phyloP scores from a whole-genome alignment of 2,329 filamentous ascomycete genomes.

The Xylariaceae sp. region DNA sequence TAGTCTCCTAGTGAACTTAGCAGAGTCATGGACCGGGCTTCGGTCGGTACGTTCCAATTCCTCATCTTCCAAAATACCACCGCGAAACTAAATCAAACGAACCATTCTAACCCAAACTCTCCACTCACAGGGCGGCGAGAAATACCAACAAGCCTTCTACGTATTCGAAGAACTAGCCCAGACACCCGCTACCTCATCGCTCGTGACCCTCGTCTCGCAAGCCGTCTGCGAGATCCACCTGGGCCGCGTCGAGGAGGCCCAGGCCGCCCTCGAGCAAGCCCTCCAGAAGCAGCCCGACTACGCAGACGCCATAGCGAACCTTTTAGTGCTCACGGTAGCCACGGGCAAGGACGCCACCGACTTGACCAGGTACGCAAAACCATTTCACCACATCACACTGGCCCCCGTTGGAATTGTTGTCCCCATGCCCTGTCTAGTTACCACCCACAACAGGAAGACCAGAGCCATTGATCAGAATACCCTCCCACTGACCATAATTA shows the following conservation, averaged over 20 bases:
- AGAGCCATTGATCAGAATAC: background rate
- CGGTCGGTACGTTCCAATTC: conserved; percentile 57
- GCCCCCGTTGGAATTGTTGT: too few species aligned
- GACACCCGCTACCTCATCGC: conserved; percentile 71
- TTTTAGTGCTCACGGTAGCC: conserved; percentile 72
- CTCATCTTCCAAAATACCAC: background rate
- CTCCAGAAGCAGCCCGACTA: conserved; percentile 66
- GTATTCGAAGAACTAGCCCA: conserved; percentile 95
- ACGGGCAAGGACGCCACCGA: conserved; percentile 65
- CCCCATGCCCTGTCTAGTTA: background rate
- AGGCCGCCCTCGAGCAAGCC: conserved; percentile 77
- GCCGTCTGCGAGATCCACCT: conserved; percentile 89
- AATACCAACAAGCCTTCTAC: conserved; percentile 95
- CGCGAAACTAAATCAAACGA: background rate
- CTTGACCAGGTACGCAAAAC: conserved; percentile 51
- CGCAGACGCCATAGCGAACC: conserved; percentile 73
- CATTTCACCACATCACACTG: conserved; percentile 15
- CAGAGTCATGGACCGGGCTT: conserved; percentile 91
- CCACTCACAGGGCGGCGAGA: conserved; percentile 69
- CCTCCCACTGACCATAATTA: background rate
- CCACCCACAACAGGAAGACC: too few species aligned
- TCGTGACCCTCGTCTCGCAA: conserved; percentile 74
- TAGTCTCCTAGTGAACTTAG: conserved; percentile 85
- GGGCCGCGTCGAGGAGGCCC: conserved; percentile 80
- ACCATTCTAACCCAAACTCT: conserved; percentile 5